Percentiles rank a stretch among this genome's conserved stretches.
Evolutionary conservation across 176 grass and related monocot species (phyloP).

Genomic region (Stipa capillata): DNA sequence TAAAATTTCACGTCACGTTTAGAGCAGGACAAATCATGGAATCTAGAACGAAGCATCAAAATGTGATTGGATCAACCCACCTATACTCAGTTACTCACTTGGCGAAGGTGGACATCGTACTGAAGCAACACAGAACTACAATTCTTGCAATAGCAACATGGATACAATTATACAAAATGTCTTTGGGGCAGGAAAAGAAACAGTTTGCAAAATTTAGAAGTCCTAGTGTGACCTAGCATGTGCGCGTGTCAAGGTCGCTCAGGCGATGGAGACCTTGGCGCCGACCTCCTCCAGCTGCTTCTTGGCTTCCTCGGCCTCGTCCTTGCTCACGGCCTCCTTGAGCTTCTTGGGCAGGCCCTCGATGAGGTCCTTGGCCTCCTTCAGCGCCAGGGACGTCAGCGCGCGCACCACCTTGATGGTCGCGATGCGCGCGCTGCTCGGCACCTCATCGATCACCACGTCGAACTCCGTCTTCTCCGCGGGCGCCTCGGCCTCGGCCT

Average conservation of each 20-base stretch:
- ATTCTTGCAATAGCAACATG: not conserved
- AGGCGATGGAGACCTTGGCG: constrained; percentile 47
- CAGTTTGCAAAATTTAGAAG: not conserved
- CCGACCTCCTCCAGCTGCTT: constrained; percentile 59
- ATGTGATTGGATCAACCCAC: not conserved
- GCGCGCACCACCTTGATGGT: constrained; percentile 50
- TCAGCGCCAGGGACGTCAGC: constrained; percentile 45
- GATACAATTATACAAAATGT: not conserved
- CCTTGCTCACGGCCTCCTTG: constrained; percentile 51
- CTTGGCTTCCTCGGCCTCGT: constrained; percentile 50
- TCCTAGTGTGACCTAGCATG: not conserved
- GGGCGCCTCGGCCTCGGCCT: not conserved
- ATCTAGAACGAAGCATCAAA: not conserved
- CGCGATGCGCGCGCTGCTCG: constrained; percentile 42
- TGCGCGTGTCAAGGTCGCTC: not conserved
- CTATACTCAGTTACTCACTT: not conserved
- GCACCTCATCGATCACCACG: constrained; percentile 56
- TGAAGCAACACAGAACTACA: too few species aligned
- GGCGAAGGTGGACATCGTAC: too few species aligned
- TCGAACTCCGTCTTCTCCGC: constrained; percentile 50
- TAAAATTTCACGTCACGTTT: too few species aligned
- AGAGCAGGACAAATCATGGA: too few species aligned
- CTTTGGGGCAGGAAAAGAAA: not conserved
- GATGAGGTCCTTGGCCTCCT: constrained; percentile 66
- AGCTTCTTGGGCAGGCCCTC: constrained; percentile 64